Percentiles rank a stretch among this genome's conserved stretches.
Evolutionary conservation across 345 rosid species (phyloP).

Genomic region (Salix caprea): DNA sequence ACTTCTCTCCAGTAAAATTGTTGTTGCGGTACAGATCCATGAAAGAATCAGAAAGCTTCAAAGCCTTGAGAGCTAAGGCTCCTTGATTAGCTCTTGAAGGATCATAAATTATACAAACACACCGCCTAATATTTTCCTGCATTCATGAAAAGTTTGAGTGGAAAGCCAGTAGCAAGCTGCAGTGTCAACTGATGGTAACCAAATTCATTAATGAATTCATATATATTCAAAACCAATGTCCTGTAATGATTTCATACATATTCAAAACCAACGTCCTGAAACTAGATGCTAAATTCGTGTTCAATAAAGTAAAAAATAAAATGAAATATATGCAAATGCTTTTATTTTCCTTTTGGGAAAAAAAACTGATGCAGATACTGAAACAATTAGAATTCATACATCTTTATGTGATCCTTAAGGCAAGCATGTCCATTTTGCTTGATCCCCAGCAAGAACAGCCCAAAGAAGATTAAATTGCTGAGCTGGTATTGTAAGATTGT

Average conservation of each 20-base stretch:
- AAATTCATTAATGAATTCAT: neutral
- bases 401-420: neutral
- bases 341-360: neutral
- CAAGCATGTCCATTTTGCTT: too few relatives aligned
- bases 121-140: constrained; percentile 91
- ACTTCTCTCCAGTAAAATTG: constrained; percentile 95
- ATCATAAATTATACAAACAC: constrained; percentile 96
- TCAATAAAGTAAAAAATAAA: neutral
- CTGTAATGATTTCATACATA: too few relatives aligned
- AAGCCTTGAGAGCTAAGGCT: constrained; percentile 87
- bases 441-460: neutral
- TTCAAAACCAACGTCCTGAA: too few relatives aligned
- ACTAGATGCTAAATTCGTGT: too few relatives aligned
- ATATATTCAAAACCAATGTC: too few relatives aligned
- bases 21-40: constrained; percentile 82
- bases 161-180: neutral
- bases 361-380: neutral
- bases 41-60: constrained; percentile 96
- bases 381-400: neutral
- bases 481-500: neutral
- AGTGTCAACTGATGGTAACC: neutral
- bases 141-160: neutral
- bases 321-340: neutral
- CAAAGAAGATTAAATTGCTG: neutral
- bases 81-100: constrained; percentile 92